Conservation (phyloP, 73 alveolate genomes). For the Paramecium tetraurelia region DNA sequence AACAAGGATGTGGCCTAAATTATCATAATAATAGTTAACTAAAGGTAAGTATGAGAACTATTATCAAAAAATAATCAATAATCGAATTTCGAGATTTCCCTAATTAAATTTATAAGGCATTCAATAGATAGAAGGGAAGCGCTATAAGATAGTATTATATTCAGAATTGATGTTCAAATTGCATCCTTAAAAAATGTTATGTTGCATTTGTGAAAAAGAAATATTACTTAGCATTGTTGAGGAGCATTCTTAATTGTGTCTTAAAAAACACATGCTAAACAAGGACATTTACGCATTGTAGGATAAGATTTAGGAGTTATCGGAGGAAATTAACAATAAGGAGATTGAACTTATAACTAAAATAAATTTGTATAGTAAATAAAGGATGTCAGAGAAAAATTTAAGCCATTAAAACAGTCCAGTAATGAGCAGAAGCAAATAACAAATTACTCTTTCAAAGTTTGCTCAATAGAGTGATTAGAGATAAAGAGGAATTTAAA, state of each 20-base stretch:
- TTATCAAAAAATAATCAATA: background rate
- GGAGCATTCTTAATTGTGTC: background rate
- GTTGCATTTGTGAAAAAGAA: constrained; percentile 40
- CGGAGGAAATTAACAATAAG: background rate
- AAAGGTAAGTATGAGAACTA: background rate
- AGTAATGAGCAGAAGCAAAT: constrained; percentile 2
- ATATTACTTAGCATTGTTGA: background rate
- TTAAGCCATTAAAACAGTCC: constrained; percentile 40
- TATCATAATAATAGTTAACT: background rate
- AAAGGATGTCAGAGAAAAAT: constrained; percentile 1
- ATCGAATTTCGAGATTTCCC: constrained; percentile 16
- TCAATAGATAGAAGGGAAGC: constrained; percentile 15
- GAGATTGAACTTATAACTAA: constrained; percentile 37
- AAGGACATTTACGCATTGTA: background rate
- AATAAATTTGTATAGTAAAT: background rate
- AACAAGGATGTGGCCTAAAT: background rate
- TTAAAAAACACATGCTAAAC: background rate
- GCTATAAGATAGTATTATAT: background rate
- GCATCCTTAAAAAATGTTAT: background rate
- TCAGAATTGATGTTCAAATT: constrained; percentile 17
- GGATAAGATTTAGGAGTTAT: background rate
- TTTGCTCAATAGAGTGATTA: constrained; percentile 28
- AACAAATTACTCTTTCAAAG: background rate
- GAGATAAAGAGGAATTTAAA: background rate
- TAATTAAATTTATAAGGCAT: background rate